Evolutionary conservation across 441 rosid species (phyloP).

Genomic region (Lagerstroemia fauriei): DNA sequence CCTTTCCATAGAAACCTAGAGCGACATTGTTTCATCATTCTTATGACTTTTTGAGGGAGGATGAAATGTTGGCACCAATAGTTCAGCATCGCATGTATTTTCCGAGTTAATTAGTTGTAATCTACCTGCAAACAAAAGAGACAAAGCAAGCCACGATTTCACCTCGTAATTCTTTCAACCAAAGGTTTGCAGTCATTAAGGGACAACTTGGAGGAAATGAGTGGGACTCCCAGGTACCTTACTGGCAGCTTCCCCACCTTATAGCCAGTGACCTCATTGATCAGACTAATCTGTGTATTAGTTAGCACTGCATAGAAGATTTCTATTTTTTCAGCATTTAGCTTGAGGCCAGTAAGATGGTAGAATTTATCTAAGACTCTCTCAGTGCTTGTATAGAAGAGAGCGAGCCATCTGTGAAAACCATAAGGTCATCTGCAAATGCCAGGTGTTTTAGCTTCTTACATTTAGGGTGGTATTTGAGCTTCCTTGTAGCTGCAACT

Average conservation of each 20-base stretch:
- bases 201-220: neutral
- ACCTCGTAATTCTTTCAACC: neutral
- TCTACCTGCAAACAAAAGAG: neutral
- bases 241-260: no score
- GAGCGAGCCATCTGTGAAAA: neutral
- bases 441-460: neutral
- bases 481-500: neutral
- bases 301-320: no score
- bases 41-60: no score
- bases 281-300: no score
- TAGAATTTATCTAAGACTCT: neutral
- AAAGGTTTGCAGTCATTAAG: neutral
- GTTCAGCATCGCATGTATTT: neutral
- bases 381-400: neutral
- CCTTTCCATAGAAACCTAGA: no score
- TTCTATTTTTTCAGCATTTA: neutral
- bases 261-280: no score
- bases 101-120: neutral
- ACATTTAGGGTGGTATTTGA: neutral
- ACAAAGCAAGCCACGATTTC: neutral
- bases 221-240: neutral
- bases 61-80: neutral
- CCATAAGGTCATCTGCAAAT: neutral
- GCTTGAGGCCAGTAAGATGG: neutral
- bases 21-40: no score